Conservation (phyloP, 306 rosid species). For the Trifolium repens region DNA sequence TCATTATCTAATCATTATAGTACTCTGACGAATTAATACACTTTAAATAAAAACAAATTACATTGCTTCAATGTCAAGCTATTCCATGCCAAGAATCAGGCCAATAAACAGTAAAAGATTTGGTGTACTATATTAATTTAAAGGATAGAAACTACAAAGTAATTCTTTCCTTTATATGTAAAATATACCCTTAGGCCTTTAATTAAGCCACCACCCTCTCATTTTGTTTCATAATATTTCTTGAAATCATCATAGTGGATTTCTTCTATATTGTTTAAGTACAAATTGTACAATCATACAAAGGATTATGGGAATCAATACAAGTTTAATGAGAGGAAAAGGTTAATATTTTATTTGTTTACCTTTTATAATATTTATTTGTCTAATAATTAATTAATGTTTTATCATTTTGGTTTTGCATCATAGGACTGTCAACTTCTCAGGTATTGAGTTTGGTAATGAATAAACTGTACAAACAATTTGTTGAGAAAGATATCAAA, state of each 20-base stretch:
- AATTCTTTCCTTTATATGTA: conserved; percentile 59
- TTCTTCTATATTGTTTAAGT: conserved; percentile 4
- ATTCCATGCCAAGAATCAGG: conserved; percentile 36
- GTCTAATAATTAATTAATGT: conserved; percentile 9
- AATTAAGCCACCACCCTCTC: neutral
- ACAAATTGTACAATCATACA: neutral
- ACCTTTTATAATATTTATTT: neutral
- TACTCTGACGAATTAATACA: no score
- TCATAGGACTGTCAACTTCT: conserved; percentile 43
- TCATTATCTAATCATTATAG: no score
- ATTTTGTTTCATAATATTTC: conserved; percentile 10
- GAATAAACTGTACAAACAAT: conserved; percentile 36
- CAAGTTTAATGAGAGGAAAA: conserved; percentile 48
- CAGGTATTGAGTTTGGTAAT: conserved; percentile 38
- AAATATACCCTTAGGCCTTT: conserved; percentile 26
- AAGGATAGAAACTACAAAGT: conserved; percentile 5
- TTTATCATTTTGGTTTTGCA: conserved; percentile 35
- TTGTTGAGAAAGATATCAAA: conserved; percentile 37
- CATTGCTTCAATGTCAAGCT: neutral
- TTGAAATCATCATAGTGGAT: conserved; percentile 21
- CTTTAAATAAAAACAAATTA: neutral
- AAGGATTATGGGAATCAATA: conserved; percentile 49
- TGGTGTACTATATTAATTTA: neutral
- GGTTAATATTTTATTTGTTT: conserved; percentile 43
- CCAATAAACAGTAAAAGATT: conserved; percentile 22